A percentile compares a stretch with the other conserved stretches of the same genome.
Conservation (phyloP, 169 alveolate genomes). For the Babesia ovis region DNA sequence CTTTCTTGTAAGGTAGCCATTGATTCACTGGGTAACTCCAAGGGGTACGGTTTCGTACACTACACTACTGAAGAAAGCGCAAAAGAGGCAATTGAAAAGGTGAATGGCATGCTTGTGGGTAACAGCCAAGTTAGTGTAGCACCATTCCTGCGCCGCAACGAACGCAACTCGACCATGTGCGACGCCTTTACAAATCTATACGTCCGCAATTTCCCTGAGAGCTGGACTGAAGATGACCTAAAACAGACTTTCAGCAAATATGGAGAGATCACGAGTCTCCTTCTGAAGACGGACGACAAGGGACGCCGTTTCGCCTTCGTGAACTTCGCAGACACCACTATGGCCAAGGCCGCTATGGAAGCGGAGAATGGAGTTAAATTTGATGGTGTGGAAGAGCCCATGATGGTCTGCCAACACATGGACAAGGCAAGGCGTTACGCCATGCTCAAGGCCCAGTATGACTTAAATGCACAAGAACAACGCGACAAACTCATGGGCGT, state of each 20-base stretch:
- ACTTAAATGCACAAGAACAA: slow-evolving; percentile 70
- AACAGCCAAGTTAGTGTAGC: slow-evolving; percentile 89
- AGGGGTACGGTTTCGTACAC: slow-evolving; percentile 96
- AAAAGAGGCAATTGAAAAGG: slow-evolving; percentile 87
- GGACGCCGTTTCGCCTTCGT: slow-evolving; percentile 88
- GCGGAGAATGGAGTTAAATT: slow-evolving; percentile 82
- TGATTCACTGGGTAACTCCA: slow-evolving; percentile 84
- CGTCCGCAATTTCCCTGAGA: slow-evolving; percentile 89
- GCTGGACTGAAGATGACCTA: slow-evolving; percentile 83
- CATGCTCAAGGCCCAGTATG: slow-evolving; percentile 83
- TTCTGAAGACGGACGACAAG: slow-evolving; percentile 81
- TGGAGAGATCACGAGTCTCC: slow-evolving; percentile 89
- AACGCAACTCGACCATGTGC: slow-evolving; percentile 70
- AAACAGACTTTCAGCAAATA: slow-evolving; percentile 77
- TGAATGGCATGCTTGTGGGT: slow-evolving; percentile 90
- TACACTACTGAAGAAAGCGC: slow-evolving; percentile 92
- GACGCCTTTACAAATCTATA: slow-evolving; percentile 85
- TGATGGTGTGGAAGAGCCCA: slow-evolving; percentile 68
- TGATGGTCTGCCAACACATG: slow-evolving; percentile 89
- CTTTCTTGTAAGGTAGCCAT: slow-evolving; percentile 92
- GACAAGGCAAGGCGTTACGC: slow-evolving; percentile 87
- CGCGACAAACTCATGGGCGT: slow-evolving; percentile 83
- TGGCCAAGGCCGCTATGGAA: slow-evolving; percentile 88
- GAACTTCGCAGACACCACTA: slow-evolving; percentile 82
- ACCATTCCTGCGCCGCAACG: slow-evolving; percentile 84